These are phyloP conservation scores for Limnomonas spitsbergensis DNA, from an alignment of 139 green algal species.

Conservation along the genomic window DNA sequence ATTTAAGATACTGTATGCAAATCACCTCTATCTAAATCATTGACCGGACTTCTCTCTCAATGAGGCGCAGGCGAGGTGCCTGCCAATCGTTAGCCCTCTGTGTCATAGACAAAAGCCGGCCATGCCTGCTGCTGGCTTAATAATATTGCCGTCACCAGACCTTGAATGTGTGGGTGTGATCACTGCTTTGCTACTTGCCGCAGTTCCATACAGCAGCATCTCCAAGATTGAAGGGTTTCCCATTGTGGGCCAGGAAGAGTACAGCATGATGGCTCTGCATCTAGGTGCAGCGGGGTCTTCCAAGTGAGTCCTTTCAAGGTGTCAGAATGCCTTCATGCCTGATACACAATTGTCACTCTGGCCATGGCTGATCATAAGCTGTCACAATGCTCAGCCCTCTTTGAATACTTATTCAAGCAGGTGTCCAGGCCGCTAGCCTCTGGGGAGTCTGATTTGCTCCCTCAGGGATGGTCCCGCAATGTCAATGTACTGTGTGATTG, in stretches of 20 bases:
- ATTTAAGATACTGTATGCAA: no score
- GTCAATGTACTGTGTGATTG: no score
- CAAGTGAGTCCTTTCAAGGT: not conserved
- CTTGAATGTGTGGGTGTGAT: not conserved
- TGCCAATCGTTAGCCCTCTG: not conserved
- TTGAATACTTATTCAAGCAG: no score
- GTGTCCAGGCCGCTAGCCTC: not conserved
- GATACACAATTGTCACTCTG: not conserved
- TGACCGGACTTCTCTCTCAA: not conserved
- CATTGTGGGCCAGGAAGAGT: slow-evolving; percentile 53
- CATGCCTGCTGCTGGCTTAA: not conserved
- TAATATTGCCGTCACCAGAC: not conserved
- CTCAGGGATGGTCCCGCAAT: no score
- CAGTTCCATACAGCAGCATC: slow-evolving; percentile 48
- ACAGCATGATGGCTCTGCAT: slow-evolving; percentile 47
- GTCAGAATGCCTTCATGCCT: not conserved
- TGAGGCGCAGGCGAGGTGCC: not conserved
- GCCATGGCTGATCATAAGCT: not conserved
- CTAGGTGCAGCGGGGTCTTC: slow-evolving; percentile 38
- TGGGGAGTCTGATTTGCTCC: not conserved
- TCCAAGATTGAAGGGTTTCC: slow-evolving; percentile 56
- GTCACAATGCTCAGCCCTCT: not conserved
- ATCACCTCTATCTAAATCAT: not conserved
- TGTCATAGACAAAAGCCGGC: not conserved
- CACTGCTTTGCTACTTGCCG: not conserved